A percentile compares a stretch with the other conserved stretches of the same genome.
These are phyloP conservation scores for Barbarea vulgaris DNA, from an alignment of 345 rosid genomes.

Conservation along the genomic window DNA sequence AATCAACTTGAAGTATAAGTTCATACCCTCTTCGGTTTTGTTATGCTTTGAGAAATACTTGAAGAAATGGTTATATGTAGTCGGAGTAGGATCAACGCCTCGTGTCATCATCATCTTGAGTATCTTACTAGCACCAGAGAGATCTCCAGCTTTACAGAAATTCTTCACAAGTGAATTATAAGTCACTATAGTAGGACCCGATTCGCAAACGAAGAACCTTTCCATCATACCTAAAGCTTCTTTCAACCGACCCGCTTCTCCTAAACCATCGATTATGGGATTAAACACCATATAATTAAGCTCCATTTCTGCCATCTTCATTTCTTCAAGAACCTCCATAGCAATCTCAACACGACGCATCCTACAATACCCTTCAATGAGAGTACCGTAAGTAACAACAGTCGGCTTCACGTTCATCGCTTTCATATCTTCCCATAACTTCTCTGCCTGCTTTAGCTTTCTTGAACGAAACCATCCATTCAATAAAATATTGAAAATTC, in stretches of 20 bases:
- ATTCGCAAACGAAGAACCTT: conserved; percentile 58
- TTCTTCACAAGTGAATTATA: conserved; percentile 84
- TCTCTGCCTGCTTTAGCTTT: conserved; percentile 70
- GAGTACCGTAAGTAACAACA: conserved; percentile 76
- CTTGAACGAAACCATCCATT: conserved; percentile 87
- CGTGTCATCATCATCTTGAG: conserved; percentile 77
- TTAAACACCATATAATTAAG: conserved; percentile 63
- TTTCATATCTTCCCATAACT: conserved; percentile 70
- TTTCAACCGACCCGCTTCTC: conserved; percentile 68
- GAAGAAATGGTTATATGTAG: conserved; percentile 80
- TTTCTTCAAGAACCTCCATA: conserved; percentile 60
- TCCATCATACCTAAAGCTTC: conserved; percentile 77
- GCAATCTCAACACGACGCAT: conserved; percentile 71
- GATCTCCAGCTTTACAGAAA: conserved; percentile 73
- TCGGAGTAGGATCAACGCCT: conserved; percentile 66
- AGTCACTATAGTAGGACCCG: conserved; percentile 71
- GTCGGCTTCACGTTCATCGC: conserved; percentile 54
- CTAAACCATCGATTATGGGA: conserved; percentile 78
- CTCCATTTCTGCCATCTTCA: conserved; percentile 67
- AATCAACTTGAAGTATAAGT: conserved; percentile 72
- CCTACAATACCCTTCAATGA: conserved; percentile 80
- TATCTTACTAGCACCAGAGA: conserved; percentile 65
- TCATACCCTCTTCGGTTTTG: conserved; percentile 77
- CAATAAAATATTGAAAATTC: conserved; percentile 64
- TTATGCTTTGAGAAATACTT: conserved; percentile 58